Conservation (phyloP, 2,329 filamentous ascomycete species). For the Fusarium caatingaense region DNA sequence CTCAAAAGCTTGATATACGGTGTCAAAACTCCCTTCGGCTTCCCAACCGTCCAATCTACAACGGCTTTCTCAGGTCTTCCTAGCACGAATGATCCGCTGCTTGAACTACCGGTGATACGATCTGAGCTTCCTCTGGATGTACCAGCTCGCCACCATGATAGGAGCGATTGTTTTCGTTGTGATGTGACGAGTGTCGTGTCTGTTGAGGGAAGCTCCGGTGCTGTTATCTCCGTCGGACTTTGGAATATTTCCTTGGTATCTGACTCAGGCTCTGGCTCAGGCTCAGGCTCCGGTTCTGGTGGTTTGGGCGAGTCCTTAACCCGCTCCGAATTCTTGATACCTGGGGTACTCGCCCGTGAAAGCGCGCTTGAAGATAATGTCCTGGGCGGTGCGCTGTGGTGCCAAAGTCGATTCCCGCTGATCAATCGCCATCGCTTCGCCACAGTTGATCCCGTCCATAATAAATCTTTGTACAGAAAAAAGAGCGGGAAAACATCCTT, state of each 20-base stretch:
- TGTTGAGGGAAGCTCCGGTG: background rate
- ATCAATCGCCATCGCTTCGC: constrained; percentile 55
- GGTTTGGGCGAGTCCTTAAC: background rate
- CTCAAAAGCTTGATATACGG: constrained; percentile 47
- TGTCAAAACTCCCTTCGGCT: constrained; percentile 48
- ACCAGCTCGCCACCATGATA: background rate
- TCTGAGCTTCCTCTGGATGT: constrained; percentile 44
- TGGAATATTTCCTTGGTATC: background rate
- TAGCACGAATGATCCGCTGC: constrained; percentile 47
- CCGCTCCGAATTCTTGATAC: background rate
- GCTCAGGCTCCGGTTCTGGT: background rate
- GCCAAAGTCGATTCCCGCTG: constrained; percentile 55
- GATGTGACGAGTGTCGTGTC: constrained; percentile 12
- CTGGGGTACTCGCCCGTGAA: background rate
- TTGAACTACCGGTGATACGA: constrained; percentile 43
- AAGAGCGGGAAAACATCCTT: constrained; percentile 58
- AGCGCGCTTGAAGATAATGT: constrained; percentile 9
- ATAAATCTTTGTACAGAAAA: constrained; percentile 50
- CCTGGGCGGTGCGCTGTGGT: constrained; percentile 1
- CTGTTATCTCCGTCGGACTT: background rate
- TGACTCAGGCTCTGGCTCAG: background rate
- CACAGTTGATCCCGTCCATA: constrained; percentile 55
- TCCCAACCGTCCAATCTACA: constrained; percentile 50
- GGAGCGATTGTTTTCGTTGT: background rate
- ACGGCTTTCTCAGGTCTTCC: constrained; percentile 50